Percentiles rank a stretch among this genome's conserved stretches.
Evolutionary conservation across 495 filamentous ascomycete species (phyloP).

Genomic region (Bacidia rubella): DNA sequence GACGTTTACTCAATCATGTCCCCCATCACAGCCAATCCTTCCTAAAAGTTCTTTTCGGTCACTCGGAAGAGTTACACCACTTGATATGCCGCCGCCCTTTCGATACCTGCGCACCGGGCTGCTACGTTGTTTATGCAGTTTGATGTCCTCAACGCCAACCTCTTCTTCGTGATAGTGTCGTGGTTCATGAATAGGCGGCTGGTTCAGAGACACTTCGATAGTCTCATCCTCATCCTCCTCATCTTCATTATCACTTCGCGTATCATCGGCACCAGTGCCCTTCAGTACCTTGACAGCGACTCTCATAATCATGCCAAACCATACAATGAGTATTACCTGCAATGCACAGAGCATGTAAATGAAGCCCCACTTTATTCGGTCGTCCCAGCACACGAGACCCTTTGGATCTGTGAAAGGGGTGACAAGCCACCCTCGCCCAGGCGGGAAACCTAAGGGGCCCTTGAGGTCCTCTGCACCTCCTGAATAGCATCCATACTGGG

Average conservation of each 20-base stretch:
- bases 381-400: constrained; percentile 64
- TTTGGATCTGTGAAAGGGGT: constrained; percentile 55
- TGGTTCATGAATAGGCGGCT: not conserved
- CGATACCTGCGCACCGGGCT: constrained; percentile 6
- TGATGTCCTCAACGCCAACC: constrained; percentile 48
- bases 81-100: constrained; percentile 9
- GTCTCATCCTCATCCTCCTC: constrained; percentile 44
- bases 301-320: constrained; percentile 78
- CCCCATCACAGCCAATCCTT: constrained; percentile 13
- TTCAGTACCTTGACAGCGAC: constrained; percentile 64
- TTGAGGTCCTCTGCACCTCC: constrained; percentile 41
- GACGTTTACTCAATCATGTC: not conserved
- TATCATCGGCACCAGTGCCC: constrained; percentile 71
- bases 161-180: constrained; percentile 42
- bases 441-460: constrained; percentile 38
- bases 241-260: constrained; percentile 75
- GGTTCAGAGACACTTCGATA: constrained; percentile 8
- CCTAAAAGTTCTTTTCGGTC: constrained; percentile 12
- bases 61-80: constrained; percentile 11
- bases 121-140: constrained; percentile 38
- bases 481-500: constrained; percentile 58
- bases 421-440: constrained; percentile 41
- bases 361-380: constrained; percentile 58
- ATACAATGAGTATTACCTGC: constrained; percentile 69
- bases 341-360: constrained; percentile 60